Evolutionary conservation across 2,329 filamentous ascomycete genomes (phyloP).

Genomic region (Periconia sp.): DNA sequence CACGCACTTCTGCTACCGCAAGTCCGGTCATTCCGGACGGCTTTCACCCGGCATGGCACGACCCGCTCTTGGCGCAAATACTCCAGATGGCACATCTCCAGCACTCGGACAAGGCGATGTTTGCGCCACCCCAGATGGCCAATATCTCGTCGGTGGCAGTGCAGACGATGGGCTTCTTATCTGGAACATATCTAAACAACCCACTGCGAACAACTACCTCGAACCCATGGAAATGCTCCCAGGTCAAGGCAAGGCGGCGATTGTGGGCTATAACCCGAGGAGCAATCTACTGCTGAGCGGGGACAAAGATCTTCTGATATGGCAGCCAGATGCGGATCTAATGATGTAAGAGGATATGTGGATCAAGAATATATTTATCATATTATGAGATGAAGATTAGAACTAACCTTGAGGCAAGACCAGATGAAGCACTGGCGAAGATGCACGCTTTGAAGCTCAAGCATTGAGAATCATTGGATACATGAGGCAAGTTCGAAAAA

Average conservation of each 20-base stretch:
- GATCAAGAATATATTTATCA: neutral
- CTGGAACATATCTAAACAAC: constrained; percentile 73
- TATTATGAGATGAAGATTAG: neutral
- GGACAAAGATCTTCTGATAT: constrained; percentile 72
- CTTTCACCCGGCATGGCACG: constrained; percentile 50
- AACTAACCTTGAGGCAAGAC: constrained; percentile 4
- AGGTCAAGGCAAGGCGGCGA: constrained; percentile 67
- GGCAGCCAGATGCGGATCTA: constrained; percentile 54
- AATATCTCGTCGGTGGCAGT: constrained; percentile 84
- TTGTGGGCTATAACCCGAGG: constrained; percentile 87
- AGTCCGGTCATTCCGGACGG: constrained; percentile 52
- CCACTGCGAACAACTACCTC: constrained; percentile 63
- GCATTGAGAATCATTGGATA: too few species aligned
- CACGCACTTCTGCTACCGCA: constrained; percentile 71
- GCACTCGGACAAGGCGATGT: constrained; percentile 71
- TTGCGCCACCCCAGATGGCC: constrained; percentile 87
- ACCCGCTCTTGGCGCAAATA: constrained; percentile 59
- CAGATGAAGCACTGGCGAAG: constrained; percentile 5
- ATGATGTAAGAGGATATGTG: constrained; percentile 33
- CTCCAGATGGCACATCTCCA: constrained; percentile 44
- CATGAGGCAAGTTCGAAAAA: too few species aligned
- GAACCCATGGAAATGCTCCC: constrained; percentile 69
- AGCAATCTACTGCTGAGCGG: constrained; percentile 92
- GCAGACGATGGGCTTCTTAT: constrained; percentile 74
- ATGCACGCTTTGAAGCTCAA: constrained; percentile 3